A percentile compares a stretch with the other conserved stretches of the same genome.
phyloP scores from a whole-genome alignment of 257 asterid species.

The Fraxinus quadrangulata region DNA sequence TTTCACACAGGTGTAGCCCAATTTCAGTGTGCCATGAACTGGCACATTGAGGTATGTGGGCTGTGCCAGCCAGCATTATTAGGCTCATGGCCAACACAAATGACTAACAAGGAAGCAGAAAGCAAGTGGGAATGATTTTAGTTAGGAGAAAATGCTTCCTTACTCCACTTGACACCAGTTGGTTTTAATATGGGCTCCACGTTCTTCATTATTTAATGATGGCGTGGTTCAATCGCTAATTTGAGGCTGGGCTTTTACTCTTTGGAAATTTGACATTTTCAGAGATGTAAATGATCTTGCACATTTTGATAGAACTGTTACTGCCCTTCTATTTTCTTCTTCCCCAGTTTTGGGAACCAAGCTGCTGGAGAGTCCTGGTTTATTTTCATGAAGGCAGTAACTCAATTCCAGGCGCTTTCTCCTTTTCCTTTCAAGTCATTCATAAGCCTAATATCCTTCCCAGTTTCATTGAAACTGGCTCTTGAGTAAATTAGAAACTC shows the following conservation, averaged over 20 bases:
- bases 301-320: not conserved
- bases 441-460: not conserved
- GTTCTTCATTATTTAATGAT: not conserved
- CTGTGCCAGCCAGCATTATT: not conserved
- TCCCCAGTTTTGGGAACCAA: not conserved
- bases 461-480: not conserved
- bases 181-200: not conserved
- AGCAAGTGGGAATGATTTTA: not conserved
- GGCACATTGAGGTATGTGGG: not conserved
- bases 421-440: not conserved
- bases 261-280: not conserved
- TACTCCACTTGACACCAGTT: not conserved
- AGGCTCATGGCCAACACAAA: not conserved
- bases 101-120: not conserved
- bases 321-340: not conserved
- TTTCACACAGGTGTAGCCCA: not conserved
- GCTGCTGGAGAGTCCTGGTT: not conserved
- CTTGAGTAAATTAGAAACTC: not conserved
- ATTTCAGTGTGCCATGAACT: not conserved
- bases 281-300: not conserved
- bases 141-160: not conserved
- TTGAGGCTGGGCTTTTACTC: not conserved
- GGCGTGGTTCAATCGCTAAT: not conserved
- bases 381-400: not conserved
- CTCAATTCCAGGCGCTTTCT: not conserved